Percentiles rank a stretch among this genome's conserved stretches.
These are phyloP conservation scores for Alloteropsis semialata DNA, from an alignment of 176 grass and related monocot genomes.

Conservation along the genomic window DNA sequence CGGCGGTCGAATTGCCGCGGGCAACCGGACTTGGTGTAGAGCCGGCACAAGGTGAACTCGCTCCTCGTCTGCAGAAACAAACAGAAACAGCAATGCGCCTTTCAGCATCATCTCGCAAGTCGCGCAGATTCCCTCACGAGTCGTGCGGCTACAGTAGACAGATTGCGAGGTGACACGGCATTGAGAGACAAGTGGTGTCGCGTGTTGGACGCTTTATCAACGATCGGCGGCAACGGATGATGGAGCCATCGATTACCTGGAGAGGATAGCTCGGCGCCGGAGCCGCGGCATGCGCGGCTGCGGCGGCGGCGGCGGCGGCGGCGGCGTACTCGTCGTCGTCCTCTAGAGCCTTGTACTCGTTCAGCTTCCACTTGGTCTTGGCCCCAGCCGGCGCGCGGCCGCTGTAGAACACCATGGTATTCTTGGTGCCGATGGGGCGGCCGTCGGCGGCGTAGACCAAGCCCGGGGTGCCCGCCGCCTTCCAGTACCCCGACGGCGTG, in stretches of 20 bases:
- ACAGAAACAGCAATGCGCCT: constrained; percentile 1
- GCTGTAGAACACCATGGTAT: constrained; percentile 96
- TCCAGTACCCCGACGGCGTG: constrained; percentile 95
- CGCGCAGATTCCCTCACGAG: neutral
- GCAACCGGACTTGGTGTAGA: constrained; percentile 69
- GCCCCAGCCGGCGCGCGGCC: constrained; percentile 53
- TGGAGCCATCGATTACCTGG: constrained; percentile 19
- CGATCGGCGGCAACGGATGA: neutral
- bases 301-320: too few species aligned
- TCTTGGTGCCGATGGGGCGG: constrained; percentile 65
- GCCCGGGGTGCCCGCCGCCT: constrained; percentile 83
- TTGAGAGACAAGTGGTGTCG: neutral
- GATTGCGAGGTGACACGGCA: neutral
- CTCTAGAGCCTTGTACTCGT: constrained; percentile 76
- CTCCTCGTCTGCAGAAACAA: constrained; percentile 52
- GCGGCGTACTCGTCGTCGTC: neutral
- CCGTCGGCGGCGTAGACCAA: constrained; percentile 58
- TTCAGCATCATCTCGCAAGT: neutral
- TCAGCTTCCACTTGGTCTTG: constrained; percentile 95
- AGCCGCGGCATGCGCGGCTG: neutral
- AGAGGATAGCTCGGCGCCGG: constrained; percentile 2
- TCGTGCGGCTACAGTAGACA: neutral
- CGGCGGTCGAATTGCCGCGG: constrained; percentile 76
- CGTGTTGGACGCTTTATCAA: neutral
- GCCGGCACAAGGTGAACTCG: constrained; percentile 80